These are phyloP conservation scores for Boletus rubropictus DNA, from an alignment of 768 basidiomycete genomes.

Conservation along the genomic window DNA sequence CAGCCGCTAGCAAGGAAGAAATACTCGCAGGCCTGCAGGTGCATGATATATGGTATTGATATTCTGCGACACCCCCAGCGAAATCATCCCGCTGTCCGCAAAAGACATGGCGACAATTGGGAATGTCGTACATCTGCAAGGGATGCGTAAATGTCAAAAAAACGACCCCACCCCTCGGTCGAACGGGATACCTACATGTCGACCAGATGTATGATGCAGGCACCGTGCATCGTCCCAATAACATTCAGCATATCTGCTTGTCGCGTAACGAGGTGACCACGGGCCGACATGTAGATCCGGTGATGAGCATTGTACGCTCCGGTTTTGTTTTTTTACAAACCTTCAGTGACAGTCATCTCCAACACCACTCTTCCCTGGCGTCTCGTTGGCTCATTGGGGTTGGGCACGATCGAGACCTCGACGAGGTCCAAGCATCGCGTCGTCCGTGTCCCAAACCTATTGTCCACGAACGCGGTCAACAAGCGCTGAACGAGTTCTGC, in stretches of 20 bases:
- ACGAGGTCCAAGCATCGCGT: conserved; percentile 14
- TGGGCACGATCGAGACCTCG: conserved; percentile 39
- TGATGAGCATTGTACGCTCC: background rate
- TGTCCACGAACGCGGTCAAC: conserved; percentile 30
- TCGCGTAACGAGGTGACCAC: background rate
- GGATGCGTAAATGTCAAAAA: background rate
- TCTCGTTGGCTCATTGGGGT: conserved; percentile 32
- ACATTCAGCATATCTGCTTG: conserved; percentile 41
- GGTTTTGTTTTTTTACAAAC: conserved; percentile 23
- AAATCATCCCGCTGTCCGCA: conserved; percentile 26
- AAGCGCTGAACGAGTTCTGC: conserved; percentile 35
- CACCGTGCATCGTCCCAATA: conserved; percentile 36
- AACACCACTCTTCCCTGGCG: conserved; percentile 36
- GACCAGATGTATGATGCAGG: conserved; percentile 39
- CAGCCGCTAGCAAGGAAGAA: background rate
- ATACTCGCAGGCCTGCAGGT: conserved; percentile 34
- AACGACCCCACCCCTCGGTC: background rate
- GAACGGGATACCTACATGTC: conserved; percentile 35
- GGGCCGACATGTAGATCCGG: background rate
- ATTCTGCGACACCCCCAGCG: conserved; percentile 38
- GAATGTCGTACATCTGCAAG: conserved; percentile 37
- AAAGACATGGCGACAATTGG: conserved; percentile 34
- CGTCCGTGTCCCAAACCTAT: conserved; percentile 19
- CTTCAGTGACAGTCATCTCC: conserved; percentile 41
- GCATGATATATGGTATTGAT: conserved; percentile 45